phyloP scores from a whole-genome alignment of 192 early-diverging fungal genomes.

The Tieghemiomyces parasiticus region DNA sequence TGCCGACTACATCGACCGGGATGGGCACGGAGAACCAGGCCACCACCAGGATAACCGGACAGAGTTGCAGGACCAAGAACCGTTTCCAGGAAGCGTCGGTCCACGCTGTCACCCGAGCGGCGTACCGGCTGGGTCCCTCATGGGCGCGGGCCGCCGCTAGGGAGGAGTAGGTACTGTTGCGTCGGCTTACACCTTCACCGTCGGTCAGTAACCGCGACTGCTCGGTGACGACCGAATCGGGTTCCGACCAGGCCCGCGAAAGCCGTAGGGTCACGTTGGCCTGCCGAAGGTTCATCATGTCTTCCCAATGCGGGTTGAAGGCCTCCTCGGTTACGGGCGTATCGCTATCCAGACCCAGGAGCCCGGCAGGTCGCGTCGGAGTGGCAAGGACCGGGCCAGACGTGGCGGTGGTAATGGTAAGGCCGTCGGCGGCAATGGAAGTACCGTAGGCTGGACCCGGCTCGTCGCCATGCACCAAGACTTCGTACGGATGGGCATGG shows the following conservation, averaged over 20 bases:
- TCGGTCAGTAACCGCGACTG: conserved; percentile 5
- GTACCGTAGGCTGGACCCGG: background rate
- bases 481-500: background rate
- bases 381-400: background rate
- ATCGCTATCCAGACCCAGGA: background rate
- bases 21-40: conserved; percentile 42
- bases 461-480: background rate
- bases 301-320: conserved; percentile 37
- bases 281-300: conserved; percentile 35
- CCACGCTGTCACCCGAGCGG: conserved; percentile 25
- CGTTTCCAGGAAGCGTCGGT: conserved; percentile 25
- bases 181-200: background rate
- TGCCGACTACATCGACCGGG: conserved; percentile 20
- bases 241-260: conserved; percentile 30
- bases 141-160: background rate
- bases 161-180: conserved; percentile 9
- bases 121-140: background rate
- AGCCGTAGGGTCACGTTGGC: conserved; percentile 22
- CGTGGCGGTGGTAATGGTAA: background rate
- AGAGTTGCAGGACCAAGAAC: conserved; percentile 23
- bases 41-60: conserved; percentile 34
- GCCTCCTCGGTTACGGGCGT: background rate
- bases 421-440: background rate
- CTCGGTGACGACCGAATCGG: conserved; percentile 12
- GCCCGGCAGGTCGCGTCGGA: background rate